Base-by-base conservation (phyloP, 2,329 filamentous ascomycete species). In the Xylaria sp. region DNA sequence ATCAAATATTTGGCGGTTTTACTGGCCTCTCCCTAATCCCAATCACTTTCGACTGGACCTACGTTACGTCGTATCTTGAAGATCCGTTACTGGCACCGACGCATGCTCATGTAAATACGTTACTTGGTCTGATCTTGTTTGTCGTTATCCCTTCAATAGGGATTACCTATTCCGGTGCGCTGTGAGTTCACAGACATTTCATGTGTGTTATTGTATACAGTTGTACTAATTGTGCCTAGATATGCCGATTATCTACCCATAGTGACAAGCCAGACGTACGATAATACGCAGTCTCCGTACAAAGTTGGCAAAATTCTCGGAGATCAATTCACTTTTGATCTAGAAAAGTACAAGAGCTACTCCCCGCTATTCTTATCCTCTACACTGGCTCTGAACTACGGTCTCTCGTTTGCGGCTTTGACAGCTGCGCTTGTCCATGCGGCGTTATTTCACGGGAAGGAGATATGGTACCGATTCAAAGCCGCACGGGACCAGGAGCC, bases 171-270 rank as follows among this genome's bases (percentile, higher is more conserved):
- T 75, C 74, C 0, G 80, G 80, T 15, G 75, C 78, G 0, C 75
- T 79, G 72, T 78, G 56, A 67, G 70, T 70, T 38, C 19, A 46
- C 31, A 3, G 29, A 64, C 15, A 21, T 41, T 68, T 29, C 19
- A 15, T 2, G 3, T 2, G 4, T 13, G 13, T 46, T 8, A 21
- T 9, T 4, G 3, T 10, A 23, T 8, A n/a, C 27, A 17, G 44
- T 17, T 52, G 29, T 60, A 51, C 47, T 72, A 62, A 70, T 38
- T 5, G 7, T 3, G n/a, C 21, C 2, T 47, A 73, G 75, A 46
- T 76, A 81, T 64, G 77, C 81, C 0, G 80, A 83, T 2, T 86
- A 85, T 59, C 71, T 88, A 15, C 85, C 85, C 0, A 78, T 87
- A 57, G 81, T 84, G 31, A 80, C 80, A 10, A 81, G 83, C 21